These are phyloP conservation scores for Wilcoxina mikolae DNA, from an alignment of 495 filamentous ascomycete genomes.

Conservation along the genomic window DNA sequence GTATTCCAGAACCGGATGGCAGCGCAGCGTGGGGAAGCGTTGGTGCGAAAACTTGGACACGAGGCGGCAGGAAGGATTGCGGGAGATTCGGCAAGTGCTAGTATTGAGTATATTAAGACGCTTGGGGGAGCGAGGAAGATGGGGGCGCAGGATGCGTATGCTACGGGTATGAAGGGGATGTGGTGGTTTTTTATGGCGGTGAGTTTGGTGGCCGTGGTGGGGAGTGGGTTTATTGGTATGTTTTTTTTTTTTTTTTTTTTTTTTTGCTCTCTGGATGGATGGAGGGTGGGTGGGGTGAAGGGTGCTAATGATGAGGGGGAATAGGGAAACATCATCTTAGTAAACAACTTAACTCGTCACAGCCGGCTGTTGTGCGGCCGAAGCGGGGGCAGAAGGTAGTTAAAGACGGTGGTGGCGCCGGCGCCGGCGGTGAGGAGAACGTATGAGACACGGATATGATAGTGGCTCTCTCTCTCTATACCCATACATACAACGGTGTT, in stretches of 20 bases:
- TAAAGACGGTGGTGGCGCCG: background rate
- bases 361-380: conserved; percentile 13
- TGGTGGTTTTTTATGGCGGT: conserved; percentile 37
- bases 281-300: background rate
- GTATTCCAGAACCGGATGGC: conserved; percentile 55
- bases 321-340: conserved; percentile 24
- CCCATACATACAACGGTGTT: no score
- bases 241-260: conserved; percentile 6
- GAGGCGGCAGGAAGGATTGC: conserved; percentile 30
- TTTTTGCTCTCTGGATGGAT: background rate
- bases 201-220: conserved; percentile 29
- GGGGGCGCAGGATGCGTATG: conserved; percentile 30
- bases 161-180: conserved; percentile 33
- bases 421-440: no score
- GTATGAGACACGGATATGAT: no score
- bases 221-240: conserved; percentile 30
- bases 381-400: background rate
- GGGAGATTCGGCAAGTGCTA: conserved; percentile 35
- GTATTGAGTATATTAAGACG: conserved; percentile 30
- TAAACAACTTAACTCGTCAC: conserved; percentile 17
- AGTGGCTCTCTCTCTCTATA: no score
- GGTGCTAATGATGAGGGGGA: background rate
- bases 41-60: conserved; percentile 25
- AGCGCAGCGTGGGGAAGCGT: conserved; percentile 13
- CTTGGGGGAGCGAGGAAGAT: conserved; percentile 22